Base-by-base conservation (phyloP, 176 grass and related monocot species). In the Ensete ventricosum region DNA sequence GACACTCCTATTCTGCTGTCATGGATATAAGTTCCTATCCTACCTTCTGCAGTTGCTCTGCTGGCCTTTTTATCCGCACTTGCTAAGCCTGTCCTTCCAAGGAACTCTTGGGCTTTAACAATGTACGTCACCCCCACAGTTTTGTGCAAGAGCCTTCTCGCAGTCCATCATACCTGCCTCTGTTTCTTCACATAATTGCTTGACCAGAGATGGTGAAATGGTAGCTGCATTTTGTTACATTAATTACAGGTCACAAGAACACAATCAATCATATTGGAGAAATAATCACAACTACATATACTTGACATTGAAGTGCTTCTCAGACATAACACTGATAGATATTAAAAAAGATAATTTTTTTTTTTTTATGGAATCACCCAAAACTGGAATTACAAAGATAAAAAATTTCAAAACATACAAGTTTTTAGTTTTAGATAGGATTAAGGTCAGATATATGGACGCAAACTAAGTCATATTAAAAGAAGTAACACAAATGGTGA, bases 141-240 rank as follows among this genome's bases (percentile, higher is more conserved):
- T 87, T 82, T 83, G 88, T 68, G 84, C 76, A 84, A 99, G 86
- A 79, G 95, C 95, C 79, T 99, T 99, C 83, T 99, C 94, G 73
- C 95, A 99, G 81, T 99, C 95, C 95, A 94, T 99, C 95, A 99
- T 94, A 70, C 95, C 95, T 62, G 88, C 95, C 69, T 90, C 95
- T 52, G 90, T 99, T 85, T 85, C 90, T 52, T 98, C 95, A 43
- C 95, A 86, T 72, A 99, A 84, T 89, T 99, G 90, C 81, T 94
- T 99, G 64, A 99, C 95, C 81, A 99, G 84, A 72, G 84, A 62
- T 67, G 95, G 88, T 80, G 88, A 86, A 76, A 94, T 89, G 60
- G 82, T 99, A 70, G 80, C 88, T 94, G 90, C 72, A 82, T 76
- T 76, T 72, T 79, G 77, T 53, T 26, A 54, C 81, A 75, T 34